Conservation (phyloP, 2,329 filamentous ascomycete genomes). For the Cordyceps farinosa region DNA sequence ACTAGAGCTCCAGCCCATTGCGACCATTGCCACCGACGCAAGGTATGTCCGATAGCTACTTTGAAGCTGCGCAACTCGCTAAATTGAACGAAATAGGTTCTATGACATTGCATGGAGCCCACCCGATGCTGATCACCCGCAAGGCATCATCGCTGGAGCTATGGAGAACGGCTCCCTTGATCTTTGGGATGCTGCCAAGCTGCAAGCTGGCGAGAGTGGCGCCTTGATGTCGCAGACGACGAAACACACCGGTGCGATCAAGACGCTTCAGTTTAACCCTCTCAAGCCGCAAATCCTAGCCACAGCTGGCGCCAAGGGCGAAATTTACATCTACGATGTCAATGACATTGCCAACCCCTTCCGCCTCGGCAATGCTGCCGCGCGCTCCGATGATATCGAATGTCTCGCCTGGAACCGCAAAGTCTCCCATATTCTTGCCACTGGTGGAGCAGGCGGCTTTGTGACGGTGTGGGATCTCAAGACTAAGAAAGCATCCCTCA, state of each 20-base stretch:
- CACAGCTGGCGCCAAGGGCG: constrained; percentile 89
- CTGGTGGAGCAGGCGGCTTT: constrained; percentile 87
- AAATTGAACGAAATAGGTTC: constrained; percentile 57
- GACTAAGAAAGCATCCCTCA: constrained; percentile 95
- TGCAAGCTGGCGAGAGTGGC: constrained; percentile 57
- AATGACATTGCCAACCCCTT: constrained; percentile 87
- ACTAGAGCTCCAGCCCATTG: constrained; percentile 80
- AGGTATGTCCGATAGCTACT: constrained; percentile 54
- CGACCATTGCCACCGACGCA: constrained; percentile 81
- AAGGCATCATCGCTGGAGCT: constrained; percentile 90
- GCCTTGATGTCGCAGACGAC: constrained; percentile 81
- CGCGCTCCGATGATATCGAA: constrained; percentile 90
- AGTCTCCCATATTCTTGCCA: constrained; percentile 92
- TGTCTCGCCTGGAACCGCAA: constrained; percentile 98
- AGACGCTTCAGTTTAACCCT: constrained; percentile 95
- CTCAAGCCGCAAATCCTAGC: constrained; percentile 86
- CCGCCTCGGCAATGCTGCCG: constrained; percentile 80
- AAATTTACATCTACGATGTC: constrained; percentile 93
- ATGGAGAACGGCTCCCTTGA: constrained; percentile 92
- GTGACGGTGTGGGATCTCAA: constrained; percentile 99
- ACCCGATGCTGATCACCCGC: constrained; percentile 71
- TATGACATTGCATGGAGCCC: constrained; percentile 95
- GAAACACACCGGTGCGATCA: constrained; percentile 90
- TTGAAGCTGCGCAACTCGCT: background rate
- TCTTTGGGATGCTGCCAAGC: constrained; percentile 82